phyloP scores from a whole-genome alignment of 371 early-diverging fungal genomes.

The Actinomortierella wolfii region DNA sequence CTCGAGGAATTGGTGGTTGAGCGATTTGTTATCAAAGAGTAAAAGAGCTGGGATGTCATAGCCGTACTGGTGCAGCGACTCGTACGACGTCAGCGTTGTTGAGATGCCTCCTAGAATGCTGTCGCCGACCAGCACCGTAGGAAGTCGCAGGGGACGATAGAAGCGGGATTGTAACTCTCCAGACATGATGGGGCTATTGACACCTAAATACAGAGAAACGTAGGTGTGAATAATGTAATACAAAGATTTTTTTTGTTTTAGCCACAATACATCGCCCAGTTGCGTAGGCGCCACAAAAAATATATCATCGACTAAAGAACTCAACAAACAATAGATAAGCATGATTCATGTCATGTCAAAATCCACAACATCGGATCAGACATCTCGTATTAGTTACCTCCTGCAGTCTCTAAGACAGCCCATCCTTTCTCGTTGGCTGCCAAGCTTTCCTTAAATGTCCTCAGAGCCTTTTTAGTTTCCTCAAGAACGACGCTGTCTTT shows the following conservation, averaged over 20 bases:
- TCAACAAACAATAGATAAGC: neutral
- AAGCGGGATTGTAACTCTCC: constrained; percentile 75
- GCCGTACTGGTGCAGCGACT: constrained; percentile 71
- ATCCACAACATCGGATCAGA: neutral
- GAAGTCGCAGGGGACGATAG: constrained; percentile 74
- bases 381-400: constrained; percentile 49
- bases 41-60: constrained; percentile 75
- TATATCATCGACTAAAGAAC: no score
- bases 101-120: constrained; percentile 81
- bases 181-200: constrained; percentile 80
- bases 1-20: constrained; percentile 63
- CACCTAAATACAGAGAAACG: constrained; percentile 48
- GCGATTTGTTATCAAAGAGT: constrained; percentile 63
- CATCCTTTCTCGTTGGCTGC: constrained; percentile 47
- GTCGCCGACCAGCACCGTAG: constrained; percentile 78
- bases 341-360: neutral
- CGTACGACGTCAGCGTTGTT: constrained; percentile 77
- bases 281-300: no score
- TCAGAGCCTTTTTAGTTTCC: constrained; percentile 49
- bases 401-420: constrained; percentile 70
- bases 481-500: constrained; percentile 53
- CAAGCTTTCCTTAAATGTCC: constrained; percentile 40
- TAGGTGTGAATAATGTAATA: constrained; percentile 10
- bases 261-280: no score
- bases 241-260: no score